phyloP scores from a whole-genome alignment of 257 asterid species.

The Perilla frutescens region DNA sequence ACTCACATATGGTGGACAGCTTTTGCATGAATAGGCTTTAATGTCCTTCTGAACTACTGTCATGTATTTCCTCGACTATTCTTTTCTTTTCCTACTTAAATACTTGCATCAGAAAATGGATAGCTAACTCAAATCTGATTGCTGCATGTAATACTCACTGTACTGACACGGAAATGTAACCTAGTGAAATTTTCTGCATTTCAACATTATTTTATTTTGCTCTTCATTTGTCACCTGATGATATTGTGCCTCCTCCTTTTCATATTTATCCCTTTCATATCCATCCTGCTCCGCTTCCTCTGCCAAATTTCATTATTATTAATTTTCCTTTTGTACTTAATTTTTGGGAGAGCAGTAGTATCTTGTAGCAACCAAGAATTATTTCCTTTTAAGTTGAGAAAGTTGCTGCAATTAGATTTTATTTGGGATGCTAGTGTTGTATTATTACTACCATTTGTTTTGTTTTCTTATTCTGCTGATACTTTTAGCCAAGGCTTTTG shows the following conservation, averaged over 20 bases:
- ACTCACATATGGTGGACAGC: neutral
- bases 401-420: neutral
- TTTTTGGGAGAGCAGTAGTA: neutral
- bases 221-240: neutral
- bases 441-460: neutral
- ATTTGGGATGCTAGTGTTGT: neutral
- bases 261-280: neutral
- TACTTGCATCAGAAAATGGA: constrained; percentile 8
- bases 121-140: neutral
- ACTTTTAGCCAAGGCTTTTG: neutral
- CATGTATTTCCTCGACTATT: neutral
- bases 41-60: neutral
- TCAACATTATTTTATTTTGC: neutral
- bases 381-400: constrained; percentile 1
- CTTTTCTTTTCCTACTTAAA: neutral
- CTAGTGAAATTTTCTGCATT: neutral
- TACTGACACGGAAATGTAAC: neutral
- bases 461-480: neutral
- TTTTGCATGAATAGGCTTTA: constrained; percentile 3
- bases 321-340: neutral
- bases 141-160: neutral
- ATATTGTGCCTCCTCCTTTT: neutral
- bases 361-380: neutral
- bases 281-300: neutral
- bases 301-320: neutral